Conservation (phyloP, 495 filamentous ascomycete genomes). For the Melanomma pulvis-pyrius region DNA sequence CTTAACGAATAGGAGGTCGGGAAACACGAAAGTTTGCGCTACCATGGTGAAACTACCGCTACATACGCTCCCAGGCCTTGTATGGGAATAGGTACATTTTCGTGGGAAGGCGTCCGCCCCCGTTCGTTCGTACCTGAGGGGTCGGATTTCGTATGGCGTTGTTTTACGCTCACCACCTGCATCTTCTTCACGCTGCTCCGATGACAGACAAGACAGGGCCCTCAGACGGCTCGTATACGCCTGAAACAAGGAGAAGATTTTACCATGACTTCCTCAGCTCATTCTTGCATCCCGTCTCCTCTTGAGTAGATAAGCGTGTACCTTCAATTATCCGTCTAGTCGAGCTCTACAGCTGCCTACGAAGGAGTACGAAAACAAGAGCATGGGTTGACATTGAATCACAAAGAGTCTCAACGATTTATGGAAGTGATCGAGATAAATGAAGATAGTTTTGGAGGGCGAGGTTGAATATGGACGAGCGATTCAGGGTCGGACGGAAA, state of each 20-base stretch:
- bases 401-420: background rate
- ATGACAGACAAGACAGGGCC: background rate
- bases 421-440: background rate
- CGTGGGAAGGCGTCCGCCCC: background rate
- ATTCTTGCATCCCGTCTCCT: background rate
- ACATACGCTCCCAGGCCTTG: background rate
- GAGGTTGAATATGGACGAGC: background rate
- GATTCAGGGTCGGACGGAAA: background rate
- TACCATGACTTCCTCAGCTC: background rate
- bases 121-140: background rate
- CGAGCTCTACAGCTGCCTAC: background rate
- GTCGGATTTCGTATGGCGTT: background rate
- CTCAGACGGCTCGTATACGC: background rate
- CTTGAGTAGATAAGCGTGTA: background rate
- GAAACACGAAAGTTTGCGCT: background rate
- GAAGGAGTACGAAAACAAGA: background rate
- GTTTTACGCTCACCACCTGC: background rate
- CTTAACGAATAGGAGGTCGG: conserved; percentile 12
- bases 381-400: background rate
- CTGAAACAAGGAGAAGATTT: background rate
- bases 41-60: conserved; percentile 22
- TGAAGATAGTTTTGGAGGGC: background rate
- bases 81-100: background rate
- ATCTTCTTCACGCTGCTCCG: background rate
- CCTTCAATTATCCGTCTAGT: background rate